These are phyloP conservation scores for Pelargonium fulgidum DNA, from an alignment of 441 rosid genomes.

Conservation along the genomic window DNA sequence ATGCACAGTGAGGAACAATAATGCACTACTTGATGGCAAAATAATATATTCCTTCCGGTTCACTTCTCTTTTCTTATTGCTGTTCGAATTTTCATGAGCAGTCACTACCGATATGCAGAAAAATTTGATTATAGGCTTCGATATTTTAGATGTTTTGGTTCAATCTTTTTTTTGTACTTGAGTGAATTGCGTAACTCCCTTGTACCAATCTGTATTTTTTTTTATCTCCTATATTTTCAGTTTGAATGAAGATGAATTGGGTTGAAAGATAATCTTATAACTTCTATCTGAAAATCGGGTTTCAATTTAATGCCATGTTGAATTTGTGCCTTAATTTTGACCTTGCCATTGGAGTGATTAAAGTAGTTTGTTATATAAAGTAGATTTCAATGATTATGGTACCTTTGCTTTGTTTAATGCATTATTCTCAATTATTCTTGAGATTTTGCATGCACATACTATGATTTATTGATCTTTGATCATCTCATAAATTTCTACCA, in stretches of 20 bases:
- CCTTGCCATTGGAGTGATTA: background rate
- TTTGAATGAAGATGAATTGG: background rate
- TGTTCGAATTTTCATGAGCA: no score
- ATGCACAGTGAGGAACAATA: no score
- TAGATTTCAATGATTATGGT: background rate
- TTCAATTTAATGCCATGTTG: background rate
- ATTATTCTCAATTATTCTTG: background rate
- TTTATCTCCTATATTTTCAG: no score
- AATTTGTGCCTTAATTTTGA: background rate
- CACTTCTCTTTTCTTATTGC: no score
- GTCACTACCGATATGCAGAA: no score
- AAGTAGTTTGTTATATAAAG: background rate
- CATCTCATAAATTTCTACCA: background rate
- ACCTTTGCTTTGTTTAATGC: background rate
- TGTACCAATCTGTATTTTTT: no score
- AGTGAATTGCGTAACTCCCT: no score
- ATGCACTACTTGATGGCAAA: no score
- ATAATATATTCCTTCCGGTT: no score
- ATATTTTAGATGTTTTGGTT: no score
- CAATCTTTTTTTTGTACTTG: no score
- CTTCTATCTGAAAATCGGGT: background rate
- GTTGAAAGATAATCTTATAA: background rate
- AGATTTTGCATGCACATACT: background rate
- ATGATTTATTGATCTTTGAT: background rate
- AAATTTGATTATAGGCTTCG: no score